Conservation (phyloP, 305 asterid genomes). For the Plantago lanceolata region DNA sequence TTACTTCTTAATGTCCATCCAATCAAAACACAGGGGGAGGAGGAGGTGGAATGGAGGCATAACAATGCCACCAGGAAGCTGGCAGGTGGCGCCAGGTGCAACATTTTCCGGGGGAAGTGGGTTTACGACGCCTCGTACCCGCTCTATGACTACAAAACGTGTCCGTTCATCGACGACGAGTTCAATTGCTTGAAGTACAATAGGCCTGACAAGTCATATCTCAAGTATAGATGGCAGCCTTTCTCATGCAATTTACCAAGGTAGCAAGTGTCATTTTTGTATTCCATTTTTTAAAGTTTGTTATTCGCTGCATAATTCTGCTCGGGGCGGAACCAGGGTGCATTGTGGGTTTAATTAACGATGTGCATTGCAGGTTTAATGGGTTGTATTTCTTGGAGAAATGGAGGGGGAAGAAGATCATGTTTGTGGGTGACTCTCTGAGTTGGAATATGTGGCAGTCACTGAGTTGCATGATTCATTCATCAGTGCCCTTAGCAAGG, state of each 20-base stretch:
- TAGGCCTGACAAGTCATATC: slow-evolving; percentile 65
- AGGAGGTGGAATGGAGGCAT: slow-evolving; percentile 26
- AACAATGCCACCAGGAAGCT: slow-evolving; percentile 27
- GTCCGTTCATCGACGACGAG: slow-evolving; percentile 76
- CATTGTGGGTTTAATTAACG: too few species aligned
- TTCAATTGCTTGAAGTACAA: slow-evolving; percentile 74
- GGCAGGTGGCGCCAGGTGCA: slow-evolving; percentile 40
- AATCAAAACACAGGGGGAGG: background rate
- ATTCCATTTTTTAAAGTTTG: background rate
- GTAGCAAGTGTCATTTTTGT: too few species aligned
- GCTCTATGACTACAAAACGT: slow-evolving; percentile 57
- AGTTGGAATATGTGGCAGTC: slow-evolving; percentile 95
- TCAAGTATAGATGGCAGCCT: slow-evolving; percentile 90
- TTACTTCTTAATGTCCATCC: too few species aligned
- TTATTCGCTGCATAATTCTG: too few species aligned
- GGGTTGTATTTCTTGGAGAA: slow-evolving; percentile 68
- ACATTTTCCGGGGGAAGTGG: slow-evolving; percentile 76
- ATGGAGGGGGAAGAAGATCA: slow-evolving; percentile 78
- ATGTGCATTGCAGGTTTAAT: slow-evolving; percentile 72
- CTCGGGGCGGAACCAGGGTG: too few species aligned
- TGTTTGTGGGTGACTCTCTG: slow-evolving; percentile 95
- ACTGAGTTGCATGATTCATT: slow-evolving; percentile 80
- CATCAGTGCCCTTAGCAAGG: slow-evolving; percentile 55
- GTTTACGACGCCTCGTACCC: slow-evolving; percentile 76
- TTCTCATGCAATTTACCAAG: slow-evolving; percentile 68